Base-by-base conservation (phyloP, 176 grass and related monocot genomes). In the Hyparrhenia diplandra region DNA sequence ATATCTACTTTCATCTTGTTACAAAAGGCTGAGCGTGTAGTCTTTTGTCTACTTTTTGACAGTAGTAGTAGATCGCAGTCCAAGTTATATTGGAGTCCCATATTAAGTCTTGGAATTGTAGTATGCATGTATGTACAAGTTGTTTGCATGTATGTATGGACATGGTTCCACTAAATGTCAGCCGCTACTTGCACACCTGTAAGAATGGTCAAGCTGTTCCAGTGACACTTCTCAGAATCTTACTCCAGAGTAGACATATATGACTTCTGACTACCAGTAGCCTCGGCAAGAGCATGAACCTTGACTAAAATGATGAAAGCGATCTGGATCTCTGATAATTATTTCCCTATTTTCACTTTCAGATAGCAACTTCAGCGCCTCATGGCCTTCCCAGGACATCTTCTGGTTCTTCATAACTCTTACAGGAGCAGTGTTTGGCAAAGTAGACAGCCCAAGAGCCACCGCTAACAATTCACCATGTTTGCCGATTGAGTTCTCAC, bases 341-440 rank as follows among this genome's bases (percentile, higher is more conserved):
- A 97, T 97, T 54, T 86, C 85, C 73, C 87, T 83, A 24, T 69
- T 86, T 87, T 94, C 89, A 68, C 29, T 47, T 30, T 82, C 85
- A 2, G 94, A 94, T 40, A 97, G 74, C 47, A 97, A 70, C 83
- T 97, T 92, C 47, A 97, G 51, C 10, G 71, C 84, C 73, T 84
- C 73, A 52, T 97, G 94, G 77, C 89, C 77, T 73, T 92, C 94
- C 80, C 86, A 78, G 45, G 89, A 88, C 59, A 97, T 73, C 64
- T 77, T 92, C 82, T 92, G 89, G 69, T 90, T 97, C 89, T 97
- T 97, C 82, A 94, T 91, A 54, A 94, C 77, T 81, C 73, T 87
- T 76, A 97, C 67, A 37, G 76, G 66, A 86, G 66, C 76, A 25
- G 79, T 62, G 58, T 59, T 62, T 1, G 84, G 85, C 55, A 84